Base-by-base conservation (phyloP, 192 early-diverging fungal genomes). In the Entomortierella beljakovae region DNA sequence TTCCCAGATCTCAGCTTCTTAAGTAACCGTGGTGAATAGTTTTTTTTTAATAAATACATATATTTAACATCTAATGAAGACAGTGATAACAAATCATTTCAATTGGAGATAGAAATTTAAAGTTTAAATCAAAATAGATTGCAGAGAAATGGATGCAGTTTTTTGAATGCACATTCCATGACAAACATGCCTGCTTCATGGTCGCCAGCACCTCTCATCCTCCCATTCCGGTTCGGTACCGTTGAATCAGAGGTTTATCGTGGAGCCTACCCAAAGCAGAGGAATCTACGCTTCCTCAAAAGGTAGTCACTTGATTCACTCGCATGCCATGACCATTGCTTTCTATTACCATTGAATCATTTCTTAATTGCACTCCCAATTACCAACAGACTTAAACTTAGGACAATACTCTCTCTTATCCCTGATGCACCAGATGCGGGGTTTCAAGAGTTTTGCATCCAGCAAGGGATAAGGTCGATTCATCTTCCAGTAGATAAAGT, bases 171-270 rank as follows among this genome's bases (percentile, higher is more conserved):
- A 43, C 42, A 9, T 43, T 43, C 18, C 42, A 43, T 43, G 18
- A 43, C 42, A 43, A 46, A 46, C 86, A 77, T 79, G 75, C 51
- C 75, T 11, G 75, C 60, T 6, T 59, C 75, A 10, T 79, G 67
- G 75, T 51, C 54, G 18, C 75, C 75, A 32, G 28, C 85, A 3
- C 85, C 85, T 13, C 71, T 95, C 22, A 91, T 90, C 33, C 90
- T 92, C 9, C 95, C 96, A 34, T 95, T 94, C 72, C 87, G 95
- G 26, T 98, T 93, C 72, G 94, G 91, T 49, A 85, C 89, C 6
- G 93, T 97, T 4, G 95, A 98, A 68, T 86, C 92, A 31, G 87
- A 91, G 68, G 79, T 98, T 11, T 96, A 92, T 77, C 87, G 95
- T 16, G 96, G 97, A 13, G 91, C 91, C 2, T 97, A 96, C 79